Evolutionary conservation across 192 early-diverging fungal species (phyloP).

Genomic region (Entophlyctis luteolus): DNA sequence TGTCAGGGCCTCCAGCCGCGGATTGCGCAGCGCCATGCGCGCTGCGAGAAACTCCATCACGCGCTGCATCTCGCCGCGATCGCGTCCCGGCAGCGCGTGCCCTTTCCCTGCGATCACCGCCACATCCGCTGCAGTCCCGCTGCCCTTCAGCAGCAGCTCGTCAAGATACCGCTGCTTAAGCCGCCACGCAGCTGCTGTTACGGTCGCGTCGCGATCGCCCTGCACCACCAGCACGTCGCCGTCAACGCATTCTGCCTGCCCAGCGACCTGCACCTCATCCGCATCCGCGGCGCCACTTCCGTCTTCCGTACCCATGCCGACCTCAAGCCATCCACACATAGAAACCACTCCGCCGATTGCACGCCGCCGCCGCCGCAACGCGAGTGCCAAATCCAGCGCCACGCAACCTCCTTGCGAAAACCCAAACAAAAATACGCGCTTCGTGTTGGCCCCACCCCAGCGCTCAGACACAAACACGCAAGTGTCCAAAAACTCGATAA

Average conservation of each 20-base stretch:
- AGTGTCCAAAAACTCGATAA: slow-evolving; percentile 47
- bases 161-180: not conserved
- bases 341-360: slow-evolving; percentile 52
- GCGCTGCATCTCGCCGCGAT: slow-evolving; percentile 50
- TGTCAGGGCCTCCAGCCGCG: slow-evolving; percentile 56
- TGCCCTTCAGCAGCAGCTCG: slow-evolving; percentile 30
- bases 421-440: slow-evolving; percentile 62
- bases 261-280: too few relatives aligned
- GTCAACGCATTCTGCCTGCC: too few relatives aligned
- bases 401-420: slow-evolving; percentile 70
- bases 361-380: slow-evolving; percentile 22
- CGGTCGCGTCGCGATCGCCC: slow-evolving; percentile 49
- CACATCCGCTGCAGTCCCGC: too few relatives aligned
- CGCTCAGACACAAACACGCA: slow-evolving; percentile 35
- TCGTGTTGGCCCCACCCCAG: slow-evolving; percentile 33
- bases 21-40: slow-evolving; percentile 49
- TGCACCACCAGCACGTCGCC: slow-evolving; percentile 54
- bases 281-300: slow-evolving; percentile 24
- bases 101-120: slow-evolving; percentile 55
- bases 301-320: slow-evolving; percentile 8
- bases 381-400: slow-evolving; percentile 62
- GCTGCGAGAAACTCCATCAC: slow-evolving; percentile 64
- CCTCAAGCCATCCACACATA: slow-evolving; percentile 53
- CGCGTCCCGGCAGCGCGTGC: slow-evolving; percentile 54
- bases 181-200: slow-evolving; percentile 36